Percentiles rank a stretch among this genome's conserved stretches.
These are phyloP conservation scores for Hortiboletus rubellus DNA, from an alignment of 1,284 basidiomycete species.

Conservation along the genomic window DNA sequence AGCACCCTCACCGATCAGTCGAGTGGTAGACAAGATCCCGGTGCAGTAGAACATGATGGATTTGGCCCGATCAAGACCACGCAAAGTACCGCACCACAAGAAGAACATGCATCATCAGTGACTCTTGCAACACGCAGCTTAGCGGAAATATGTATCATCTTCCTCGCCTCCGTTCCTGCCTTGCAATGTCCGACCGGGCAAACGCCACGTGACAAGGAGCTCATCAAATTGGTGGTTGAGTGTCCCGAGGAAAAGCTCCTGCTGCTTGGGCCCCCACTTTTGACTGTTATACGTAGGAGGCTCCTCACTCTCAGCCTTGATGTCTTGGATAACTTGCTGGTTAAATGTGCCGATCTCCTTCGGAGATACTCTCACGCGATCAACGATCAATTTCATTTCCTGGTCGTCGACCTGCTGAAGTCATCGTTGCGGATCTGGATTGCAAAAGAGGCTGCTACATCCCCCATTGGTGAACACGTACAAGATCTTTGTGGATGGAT, in stretches of 20 bases:
- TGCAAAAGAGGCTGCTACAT: constrained; percentile 35
- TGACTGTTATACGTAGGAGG: constrained; percentile 55
- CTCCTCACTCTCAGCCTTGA: constrained; percentile 54
- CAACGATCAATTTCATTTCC: constrained; percentile 54
- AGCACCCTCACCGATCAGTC: constrained; percentile 28
- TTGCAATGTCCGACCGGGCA: constrained; percentile 58
- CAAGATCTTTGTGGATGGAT: constrained; percentile 56
- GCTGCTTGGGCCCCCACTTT: constrained; percentile 55
- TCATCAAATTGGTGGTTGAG: constrained; percentile 59
- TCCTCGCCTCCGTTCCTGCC: constrained; percentile 57
- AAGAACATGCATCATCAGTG: constrained; percentile 16
- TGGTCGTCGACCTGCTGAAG: constrained; percentile 64
- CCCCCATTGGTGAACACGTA: constrained; percentile 47
- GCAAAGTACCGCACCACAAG: constrained; percentile 31
- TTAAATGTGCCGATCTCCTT: constrained; percentile 55
- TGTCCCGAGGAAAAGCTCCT: constrained; percentile 57
- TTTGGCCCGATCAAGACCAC: constrained; percentile 61
- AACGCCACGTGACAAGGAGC: constrained; percentile 60
- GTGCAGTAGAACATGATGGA: constrained; percentile 55
- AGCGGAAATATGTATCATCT: constrained; percentile 51
- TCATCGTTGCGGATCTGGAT: constrained; percentile 70
- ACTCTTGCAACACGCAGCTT: constrained; percentile 34
- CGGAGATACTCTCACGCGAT: constrained; percentile 57
- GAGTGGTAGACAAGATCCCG: constrained; percentile 15
- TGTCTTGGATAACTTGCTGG: constrained; percentile 55